Evolutionary conservation across 2,329 filamentous ascomycete genomes (phyloP), one percentile per base, ranked within the genome.

Genomic region (Cephalotrichum gorgonifer): DNA sequence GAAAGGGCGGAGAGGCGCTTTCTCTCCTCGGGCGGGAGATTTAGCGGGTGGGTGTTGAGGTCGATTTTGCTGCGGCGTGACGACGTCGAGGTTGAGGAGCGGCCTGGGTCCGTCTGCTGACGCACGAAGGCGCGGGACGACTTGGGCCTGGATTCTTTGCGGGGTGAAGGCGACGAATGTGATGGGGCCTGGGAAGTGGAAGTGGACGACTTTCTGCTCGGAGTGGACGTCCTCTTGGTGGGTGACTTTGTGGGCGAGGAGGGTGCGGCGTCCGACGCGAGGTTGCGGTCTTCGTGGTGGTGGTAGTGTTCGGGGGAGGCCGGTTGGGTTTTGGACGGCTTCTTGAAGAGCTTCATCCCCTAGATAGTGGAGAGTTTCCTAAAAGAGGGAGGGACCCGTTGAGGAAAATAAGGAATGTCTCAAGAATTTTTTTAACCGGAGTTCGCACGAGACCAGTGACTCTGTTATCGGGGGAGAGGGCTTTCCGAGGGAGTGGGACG

Each of bases 1-100:
- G 83, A 83, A 54, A 88, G 74, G 57, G 75, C 76, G 44, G 84
- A 88, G 51, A 86, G 68, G 54, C 87, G 81, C 65, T 86, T 85
- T 60, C 88, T 79, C 75, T 95, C 84, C 71, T 95, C 89, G 43
- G 89, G 89, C 2, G 85, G 88, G 22, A 95, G 79, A 61, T 96
- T 96, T 47, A 96, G 77, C 35, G 91, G 91, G 65, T 96, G 90
- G 3, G 81, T 85, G 63, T 91, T 79, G 54, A 74, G 74, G 62
- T 87, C 82, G 60, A 72, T 67, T 62, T 79, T 79, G 57, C 67
- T 69, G 54, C 75, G 71, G 50, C 75, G 71, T 30, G 63, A 67
- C 43, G 68, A 71, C n/a, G n/a, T n/a, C n/a, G n/a, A n/a, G n/a
- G n/a, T n/a, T 15, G 62, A 63, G 27, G 67, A 70, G 54, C 54